Percentiles rank a stretch among this genome's conserved stretches.
These are phyloP conservation scores for Colletotrichum liriopes DNA, from an alignment of 2,329 filamentous ascomycete species.

Conservation along the genomic window DNA sequence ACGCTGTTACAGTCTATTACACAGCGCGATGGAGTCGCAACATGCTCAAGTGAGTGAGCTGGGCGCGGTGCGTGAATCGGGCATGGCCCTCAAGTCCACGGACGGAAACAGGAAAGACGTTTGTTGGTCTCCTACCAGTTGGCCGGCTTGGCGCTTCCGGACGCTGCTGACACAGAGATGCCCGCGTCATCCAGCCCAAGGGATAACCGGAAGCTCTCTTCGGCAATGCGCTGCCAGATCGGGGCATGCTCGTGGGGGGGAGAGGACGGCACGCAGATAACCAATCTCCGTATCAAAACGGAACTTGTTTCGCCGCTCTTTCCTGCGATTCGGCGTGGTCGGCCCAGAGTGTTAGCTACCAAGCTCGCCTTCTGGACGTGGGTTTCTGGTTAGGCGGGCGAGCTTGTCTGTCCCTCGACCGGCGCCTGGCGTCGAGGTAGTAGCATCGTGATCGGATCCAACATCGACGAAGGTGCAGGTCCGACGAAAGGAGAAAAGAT, in stretches of 20 bases:
- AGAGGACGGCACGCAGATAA: conserved; percentile 4
- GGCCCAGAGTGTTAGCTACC: conserved; percentile 6
- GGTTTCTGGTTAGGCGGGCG: not conserved
- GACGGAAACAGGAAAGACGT: too few relatives aligned
- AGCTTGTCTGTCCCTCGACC: conserved; percentile 27
- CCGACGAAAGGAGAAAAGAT: not conserved
- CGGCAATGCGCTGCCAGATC: conserved; percentile 24
- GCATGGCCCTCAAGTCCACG: not conserved
- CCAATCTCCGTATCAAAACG: conserved; percentile 4
- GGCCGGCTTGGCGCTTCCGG: conserved; percentile 22
- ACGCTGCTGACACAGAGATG: conserved; percentile 19
- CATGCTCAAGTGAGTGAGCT: too few relatives aligned
- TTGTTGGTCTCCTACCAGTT: conserved; percentile 1
- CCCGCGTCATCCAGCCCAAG: conserved; percentile 27
- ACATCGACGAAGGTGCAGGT: conserved; percentile 9
- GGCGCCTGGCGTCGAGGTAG: conserved; percentile 11
- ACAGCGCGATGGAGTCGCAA: too few relatives aligned
- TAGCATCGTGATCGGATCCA: conserved; percentile 16
- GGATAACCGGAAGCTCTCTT: conserved; percentile 5
- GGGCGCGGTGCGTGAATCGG: too few relatives aligned
- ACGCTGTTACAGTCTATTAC: not conserved
- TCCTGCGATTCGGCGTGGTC: conserved; percentile 14
- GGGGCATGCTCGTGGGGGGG: conserved; percentile 18
- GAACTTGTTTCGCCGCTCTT: not conserved
- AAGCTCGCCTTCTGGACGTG: conserved; percentile 11